phyloP scores from a whole-genome alignment of 1,139 yeast species.

The Hanseniaspora sp. region DNA sequence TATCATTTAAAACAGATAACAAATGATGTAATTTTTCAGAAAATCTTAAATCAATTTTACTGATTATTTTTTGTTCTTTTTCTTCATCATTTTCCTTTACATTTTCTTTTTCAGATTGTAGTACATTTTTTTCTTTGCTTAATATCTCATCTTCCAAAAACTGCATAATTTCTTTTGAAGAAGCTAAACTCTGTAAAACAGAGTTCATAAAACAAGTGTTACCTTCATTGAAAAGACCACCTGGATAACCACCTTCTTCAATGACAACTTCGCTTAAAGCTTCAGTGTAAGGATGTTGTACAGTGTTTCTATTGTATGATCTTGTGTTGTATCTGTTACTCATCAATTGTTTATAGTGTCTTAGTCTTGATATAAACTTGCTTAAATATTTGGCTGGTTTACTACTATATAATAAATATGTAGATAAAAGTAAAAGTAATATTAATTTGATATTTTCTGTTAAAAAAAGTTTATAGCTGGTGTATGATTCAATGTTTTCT shows the following conservation, averaged over 20 bases:
- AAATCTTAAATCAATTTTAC: constrained; percentile 32
- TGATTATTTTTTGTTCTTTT: background rate
- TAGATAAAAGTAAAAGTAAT: constrained; percentile 5
- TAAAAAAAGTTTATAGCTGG: background rate
- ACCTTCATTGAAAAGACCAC: constrained; percentile 81
- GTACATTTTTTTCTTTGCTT: constrained; percentile 22
- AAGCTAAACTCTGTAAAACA: constrained; percentile 72
- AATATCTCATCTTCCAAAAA: constrained; percentile 40
- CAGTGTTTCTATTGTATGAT: constrained; percentile 2
- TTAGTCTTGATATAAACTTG: constrained; percentile 9
- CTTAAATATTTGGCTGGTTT: constrained; percentile 10
- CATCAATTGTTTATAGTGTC: constrained; percentile 10
- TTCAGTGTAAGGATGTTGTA: constrained; percentile 14
- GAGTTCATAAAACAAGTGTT: constrained; percentile 91
- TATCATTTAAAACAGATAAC: constrained; percentile 45
- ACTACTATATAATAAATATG: constrained; percentile 9
- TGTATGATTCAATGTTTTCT: background rate
- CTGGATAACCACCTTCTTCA: constrained; percentile 59
- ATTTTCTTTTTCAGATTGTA: constrained; percentile 19
- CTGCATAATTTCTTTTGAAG: constrained; percentile 49
- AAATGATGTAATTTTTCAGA: constrained; percentile 43
- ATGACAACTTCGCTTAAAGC: constrained; percentile 29
- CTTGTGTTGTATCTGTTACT: constrained; percentile 14
- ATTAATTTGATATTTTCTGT: constrained; percentile 6
- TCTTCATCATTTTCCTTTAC: constrained; percentile 8